Conservation (phyloP, 2,329 filamentous ascomycete genomes). For the Clarireedia homoeocarpa region DNA sequence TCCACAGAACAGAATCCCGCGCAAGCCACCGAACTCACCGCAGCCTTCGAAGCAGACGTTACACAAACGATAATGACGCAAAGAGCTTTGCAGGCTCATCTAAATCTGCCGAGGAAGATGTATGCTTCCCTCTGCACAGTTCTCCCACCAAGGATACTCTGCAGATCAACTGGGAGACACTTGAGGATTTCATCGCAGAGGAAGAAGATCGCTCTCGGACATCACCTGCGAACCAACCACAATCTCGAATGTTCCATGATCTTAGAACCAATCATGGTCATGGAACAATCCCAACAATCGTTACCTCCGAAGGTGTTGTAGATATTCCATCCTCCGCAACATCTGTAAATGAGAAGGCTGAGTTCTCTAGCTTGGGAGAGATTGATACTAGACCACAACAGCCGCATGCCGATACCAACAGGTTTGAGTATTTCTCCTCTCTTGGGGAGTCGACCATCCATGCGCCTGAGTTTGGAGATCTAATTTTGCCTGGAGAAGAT, state of each 20-base stretch:
- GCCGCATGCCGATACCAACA: constrained; percentile 57
- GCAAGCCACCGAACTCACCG: constrained; percentile 53
- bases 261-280: constrained; percentile 21
- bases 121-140: constrained; percentile 72
- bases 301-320: constrained; percentile 49
- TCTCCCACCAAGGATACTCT: constrained; percentile 68
- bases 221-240: constrained; percentile 25
- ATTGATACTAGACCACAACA: constrained; percentile 21
- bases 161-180: constrained; percentile 83
- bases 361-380: constrained; percentile 32
- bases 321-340: constrained; percentile 43
- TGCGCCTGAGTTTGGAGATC: constrained; percentile 77
- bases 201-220: constrained; percentile 41
- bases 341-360: constrained; percentile 42
- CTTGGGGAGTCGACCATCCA: constrained; percentile 91
- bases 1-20: constrained; percentile 65
- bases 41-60: constrained; percentile 48
- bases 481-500: constrained; percentile 82
- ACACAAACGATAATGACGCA: constrained; percentile 53
- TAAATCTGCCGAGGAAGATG: constrained; percentile 74
- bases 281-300: constrained; percentile 10
- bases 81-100: constrained; percentile 54
- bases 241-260: constrained; percentile 27
- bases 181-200: constrained; percentile 82
- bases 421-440: constrained; percentile 96